phyloP scores from a whole-genome alignment of 108 stramenopile species.

The Conticribra guillardii region DNA sequence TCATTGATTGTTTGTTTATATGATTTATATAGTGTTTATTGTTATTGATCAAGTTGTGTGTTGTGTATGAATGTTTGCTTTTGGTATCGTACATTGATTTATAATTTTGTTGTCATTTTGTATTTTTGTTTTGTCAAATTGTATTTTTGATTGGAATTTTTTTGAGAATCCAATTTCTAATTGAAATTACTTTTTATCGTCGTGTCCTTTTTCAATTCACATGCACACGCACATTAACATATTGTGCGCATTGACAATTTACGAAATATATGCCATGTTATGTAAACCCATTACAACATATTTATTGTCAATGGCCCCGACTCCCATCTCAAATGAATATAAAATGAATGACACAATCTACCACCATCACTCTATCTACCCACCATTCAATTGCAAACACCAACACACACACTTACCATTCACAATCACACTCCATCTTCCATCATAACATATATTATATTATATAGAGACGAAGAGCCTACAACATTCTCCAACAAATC shows the following conservation, averaged over 20 bases:
- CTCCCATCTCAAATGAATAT: no score
- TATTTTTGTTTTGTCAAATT: neutral
- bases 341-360: no score
- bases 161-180: neutral
- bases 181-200: no score
- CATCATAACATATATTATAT: neutral
- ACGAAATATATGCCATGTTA: neutral
- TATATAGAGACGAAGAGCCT: constrained; percentile 30
- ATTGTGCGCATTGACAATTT: neutral
- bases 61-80: neutral
- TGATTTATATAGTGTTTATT: neutral
- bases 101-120: neutral
- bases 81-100: neutral
- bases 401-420: neutral
- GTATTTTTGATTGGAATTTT: neutral
- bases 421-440: neutral
- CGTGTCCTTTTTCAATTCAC: no score
- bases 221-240: neutral
- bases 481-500: constrained; percentile 72
- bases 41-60: neutral
- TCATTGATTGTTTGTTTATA: neutral
- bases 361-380: no score
- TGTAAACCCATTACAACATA: no score
- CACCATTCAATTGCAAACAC: no score
- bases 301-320: no score